Percentiles rank a stretch among this genome's conserved stretches.
phyloP scores from a whole-genome alignment of 352 stramenopile genomes.

The Aphanomyces astaci region DNA sequence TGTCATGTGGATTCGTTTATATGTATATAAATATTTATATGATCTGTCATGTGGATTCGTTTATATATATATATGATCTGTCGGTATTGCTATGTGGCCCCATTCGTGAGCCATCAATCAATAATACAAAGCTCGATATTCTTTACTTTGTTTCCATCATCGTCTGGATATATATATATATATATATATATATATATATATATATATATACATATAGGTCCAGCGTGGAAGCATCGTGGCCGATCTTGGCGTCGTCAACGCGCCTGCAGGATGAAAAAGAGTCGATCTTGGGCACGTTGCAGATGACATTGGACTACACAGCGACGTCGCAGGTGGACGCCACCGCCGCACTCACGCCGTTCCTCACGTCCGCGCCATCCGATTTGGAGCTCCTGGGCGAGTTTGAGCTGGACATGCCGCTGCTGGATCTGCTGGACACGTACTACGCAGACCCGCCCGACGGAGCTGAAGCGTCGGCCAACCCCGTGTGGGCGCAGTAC shows the following conservation, averaged over 20 bases:
- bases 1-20: too few relatives aligned
- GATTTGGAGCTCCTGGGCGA: slow-evolving; percentile 66
- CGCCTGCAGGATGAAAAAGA: slow-evolving; percentile 29
- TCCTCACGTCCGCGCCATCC: slow-evolving; percentile 55
- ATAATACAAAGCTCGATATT: too few relatives aligned
- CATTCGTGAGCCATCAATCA: too few relatives aligned
- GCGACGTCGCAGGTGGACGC: slow-evolving; percentile 38
- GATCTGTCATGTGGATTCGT: too few relatives aligned
- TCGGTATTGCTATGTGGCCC: too few relatives aligned
- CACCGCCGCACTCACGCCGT: slow-evolving; percentile 40
- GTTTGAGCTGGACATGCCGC: slow-evolving; percentile 49
- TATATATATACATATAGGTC: too few relatives aligned
- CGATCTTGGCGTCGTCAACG: slow-evolving; percentile 47
- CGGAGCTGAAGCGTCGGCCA: slow-evolving; percentile 22
- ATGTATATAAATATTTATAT: too few relatives aligned
- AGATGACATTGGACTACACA: slow-evolving; percentile 57
- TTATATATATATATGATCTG: too few relatives aligned
- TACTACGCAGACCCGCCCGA: slow-evolving; percentile 52
- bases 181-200: too few relatives aligned
- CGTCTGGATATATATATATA: too few relatives aligned
- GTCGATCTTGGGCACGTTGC: slow-evolving; percentile 54
- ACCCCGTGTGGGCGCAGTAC: slow-evolving; percentile 39
- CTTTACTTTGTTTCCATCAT: too few relatives aligned
- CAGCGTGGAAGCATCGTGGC: slow-evolving; percentile 49
- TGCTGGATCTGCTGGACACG: slow-evolving; percentile 50